Percentiles rank a stretch among this genome's conserved stretches.
These are phyloP conservation scores for Myxozyma mucilagina DNA, from an alignment of 805 yeast species.

Conservation along the genomic window DNA sequence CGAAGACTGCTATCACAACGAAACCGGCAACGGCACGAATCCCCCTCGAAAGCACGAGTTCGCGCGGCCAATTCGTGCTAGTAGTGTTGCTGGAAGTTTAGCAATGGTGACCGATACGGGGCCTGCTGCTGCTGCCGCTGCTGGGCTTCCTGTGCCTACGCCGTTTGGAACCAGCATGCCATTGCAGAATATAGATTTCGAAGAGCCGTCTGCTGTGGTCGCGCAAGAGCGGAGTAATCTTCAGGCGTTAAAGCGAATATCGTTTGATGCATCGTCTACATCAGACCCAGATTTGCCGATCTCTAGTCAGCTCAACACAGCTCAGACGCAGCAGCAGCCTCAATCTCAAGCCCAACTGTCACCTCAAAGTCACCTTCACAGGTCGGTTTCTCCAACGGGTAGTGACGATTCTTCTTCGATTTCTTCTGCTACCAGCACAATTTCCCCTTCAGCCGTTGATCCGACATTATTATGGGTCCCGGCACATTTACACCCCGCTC, in stretches of 20 bases:
- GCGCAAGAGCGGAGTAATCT: conserved; percentile 46
- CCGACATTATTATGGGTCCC: conserved; percentile 80
- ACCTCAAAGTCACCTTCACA: not conserved
- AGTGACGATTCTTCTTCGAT: conserved; percentile 10
- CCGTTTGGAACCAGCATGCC: conserved; percentile 14
- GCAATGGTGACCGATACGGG: not conserved
- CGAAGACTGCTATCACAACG: not conserved
- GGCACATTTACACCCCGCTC: conserved; percentile 87
- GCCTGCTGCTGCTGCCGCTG: conserved; percentile 2
- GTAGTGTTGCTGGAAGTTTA: no score
- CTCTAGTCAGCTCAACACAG: conserved; percentile 5
- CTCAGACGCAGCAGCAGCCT: conserved; percentile 2
- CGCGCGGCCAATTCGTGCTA: no score
- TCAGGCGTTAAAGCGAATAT: conserved; percentile 45
- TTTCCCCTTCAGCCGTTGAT: conserved; percentile 36
- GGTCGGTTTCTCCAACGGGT: not conserved
- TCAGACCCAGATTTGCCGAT: conserved; percentile 46
- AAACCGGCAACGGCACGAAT: not conserved
- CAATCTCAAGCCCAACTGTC: conserved; percentile 7
- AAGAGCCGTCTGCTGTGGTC: conserved; percentile 33
- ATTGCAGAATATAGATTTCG: conserved; percentile 22
- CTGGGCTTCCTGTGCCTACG: conserved; percentile 4
- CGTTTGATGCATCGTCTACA: conserved; percentile 42
- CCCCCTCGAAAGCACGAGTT: no score
- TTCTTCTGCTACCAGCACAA: conserved; percentile 10